These are phyloP conservation scores for Rhodotorula sp. DNA, from an alignment of 1,284 basidiomycete species.

Conservation along the genomic window DNA sequence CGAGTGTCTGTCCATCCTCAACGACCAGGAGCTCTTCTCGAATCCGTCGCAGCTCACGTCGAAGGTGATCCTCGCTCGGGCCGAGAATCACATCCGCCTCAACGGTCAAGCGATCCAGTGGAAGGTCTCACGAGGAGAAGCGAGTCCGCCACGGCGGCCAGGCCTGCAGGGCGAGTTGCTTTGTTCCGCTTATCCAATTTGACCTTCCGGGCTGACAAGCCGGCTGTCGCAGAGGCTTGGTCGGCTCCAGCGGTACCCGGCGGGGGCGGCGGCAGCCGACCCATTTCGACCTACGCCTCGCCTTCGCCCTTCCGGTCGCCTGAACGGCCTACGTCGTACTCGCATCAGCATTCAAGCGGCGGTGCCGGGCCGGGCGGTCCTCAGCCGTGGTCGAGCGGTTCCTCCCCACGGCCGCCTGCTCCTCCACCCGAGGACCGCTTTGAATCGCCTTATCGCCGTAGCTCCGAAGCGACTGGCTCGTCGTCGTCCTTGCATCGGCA, in stretches of 20 bases:
- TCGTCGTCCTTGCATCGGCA: constrained; percentile 3
- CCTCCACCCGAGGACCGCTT: background rate
- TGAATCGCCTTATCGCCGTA: constrained; percentile 1
- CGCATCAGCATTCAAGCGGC: constrained; percentile 2
- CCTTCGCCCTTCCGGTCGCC: constrained; percentile 12
- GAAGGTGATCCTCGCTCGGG: constrained; percentile 44
- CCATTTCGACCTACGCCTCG: constrained; percentile 24
- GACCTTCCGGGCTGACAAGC: too few relatives aligned
- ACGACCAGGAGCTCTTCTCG: constrained; percentile 78
- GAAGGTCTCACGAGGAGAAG: constrained; percentile 24
- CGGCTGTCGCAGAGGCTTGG: constrained; percentile 18
- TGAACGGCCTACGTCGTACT: constrained; percentile 9
- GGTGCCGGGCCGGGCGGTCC: background rate
- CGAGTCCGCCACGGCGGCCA: constrained; percentile 16
- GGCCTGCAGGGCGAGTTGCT: constrained; percentile 20
- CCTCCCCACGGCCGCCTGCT: background rate
- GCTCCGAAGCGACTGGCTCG: constrained; percentile 5
- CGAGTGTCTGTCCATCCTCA: constrained; percentile 76
- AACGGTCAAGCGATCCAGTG: constrained; percentile 11
- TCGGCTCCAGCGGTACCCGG: constrained; percentile 25
- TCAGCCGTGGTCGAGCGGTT: background rate
- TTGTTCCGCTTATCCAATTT: too few relatives aligned
- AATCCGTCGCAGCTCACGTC: constrained; percentile 44
- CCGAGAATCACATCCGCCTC: constrained; percentile 28
- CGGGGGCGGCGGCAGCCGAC: background rate